Evolutionary conservation across 805 yeast species (phyloP).

Genomic region (Crinitomyces ghanaensis): DNA sequence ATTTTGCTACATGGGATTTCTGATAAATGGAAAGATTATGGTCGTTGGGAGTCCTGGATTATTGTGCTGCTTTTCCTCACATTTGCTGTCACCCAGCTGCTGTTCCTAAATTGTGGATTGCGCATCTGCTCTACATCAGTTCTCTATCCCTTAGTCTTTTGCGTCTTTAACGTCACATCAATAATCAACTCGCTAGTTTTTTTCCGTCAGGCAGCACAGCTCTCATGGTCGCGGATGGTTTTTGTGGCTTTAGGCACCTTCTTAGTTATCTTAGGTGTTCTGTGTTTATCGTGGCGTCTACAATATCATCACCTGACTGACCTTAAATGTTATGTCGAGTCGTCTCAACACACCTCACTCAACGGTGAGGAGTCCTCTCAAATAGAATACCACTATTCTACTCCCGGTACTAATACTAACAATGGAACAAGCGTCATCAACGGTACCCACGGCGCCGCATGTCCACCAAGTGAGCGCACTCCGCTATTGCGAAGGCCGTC

Average conservation of each 20-base stretch:
- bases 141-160: constrained; percentile 74
- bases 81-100: constrained; percentile 61
- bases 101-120: constrained; percentile 63
- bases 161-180: constrained; percentile 65
- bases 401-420: too few relatives aligned
- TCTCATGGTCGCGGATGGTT: constrained; percentile 26
- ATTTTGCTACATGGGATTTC: constrained; percentile 39
- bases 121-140: constrained; percentile 61
- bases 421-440: too few relatives aligned
- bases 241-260: constrained; percentile 40
- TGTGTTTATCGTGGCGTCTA: constrained; percentile 45
- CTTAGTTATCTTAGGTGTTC: constrained; percentile 46
- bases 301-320: constrained; percentile 4
- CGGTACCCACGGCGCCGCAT: too few relatives aligned
- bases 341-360: background rate
- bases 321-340: background rate
- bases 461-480: too few relatives aligned
- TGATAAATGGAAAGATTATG: constrained; percentile 29
- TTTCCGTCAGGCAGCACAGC: constrained; percentile 37
- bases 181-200: constrained; percentile 54
- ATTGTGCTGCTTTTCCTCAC: constrained; percentile 44
- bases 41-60: constrained; percentile 34
- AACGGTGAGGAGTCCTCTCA: background rate
- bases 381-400: background rate
- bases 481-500: background rate